Percentiles rank a stretch among this genome's conserved stretches.
Evolutionary conservation across 2,329 filamentous ascomycete species (phyloP).

Genomic region (Botrytis galanthina): DNA sequence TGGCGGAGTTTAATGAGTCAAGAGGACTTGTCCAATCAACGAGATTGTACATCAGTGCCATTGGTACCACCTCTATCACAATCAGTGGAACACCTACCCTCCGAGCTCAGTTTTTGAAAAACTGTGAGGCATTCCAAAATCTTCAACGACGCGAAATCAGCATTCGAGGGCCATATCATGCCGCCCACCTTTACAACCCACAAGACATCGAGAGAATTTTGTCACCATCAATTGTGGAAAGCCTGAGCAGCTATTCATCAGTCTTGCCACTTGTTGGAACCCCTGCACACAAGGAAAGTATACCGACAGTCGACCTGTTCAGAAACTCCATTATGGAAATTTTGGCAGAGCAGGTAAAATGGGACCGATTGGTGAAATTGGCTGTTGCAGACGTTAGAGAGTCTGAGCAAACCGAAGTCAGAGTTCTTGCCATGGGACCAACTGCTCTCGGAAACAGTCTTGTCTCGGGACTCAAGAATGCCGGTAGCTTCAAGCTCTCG

Average conservation of each 20-base stretch:
- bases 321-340: conserved; percentile 27
- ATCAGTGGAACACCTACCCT: conserved; percentile 29
- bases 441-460: conserved; percentile 26
- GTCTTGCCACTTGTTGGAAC: conserved; percentile 23
- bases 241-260: conserved; percentile 20
- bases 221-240: conserved; percentile 22
- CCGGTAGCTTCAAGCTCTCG: conserved; percentile 20
- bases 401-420: conserved; percentile 19
- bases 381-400: conserved; percentile 22
- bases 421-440: conserved; percentile 29
- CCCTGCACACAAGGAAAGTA: conserved; percentile 10
- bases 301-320: conserved; percentile 24
- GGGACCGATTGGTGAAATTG: conserved; percentile 24
- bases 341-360: conserved; percentile 25
- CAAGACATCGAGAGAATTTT: conserved; percentile 30
- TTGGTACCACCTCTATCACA: conserved; percentile 26
- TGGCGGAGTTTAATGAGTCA: conserved; percentile 26
- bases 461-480: conserved; percentile 15
- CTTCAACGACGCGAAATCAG: conserved; percentile 26
- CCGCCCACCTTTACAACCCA: conserved; percentile 34
- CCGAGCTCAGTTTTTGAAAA: conserved; percentile 24
- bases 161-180: conserved; percentile 36
- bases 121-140: conserved; percentile 19
- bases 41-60: conserved; percentile 28
- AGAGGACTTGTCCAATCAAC: conserved; percentile 25